Conservation (phyloP, 306 rosid species). For the Prunus mongolica region DNA sequence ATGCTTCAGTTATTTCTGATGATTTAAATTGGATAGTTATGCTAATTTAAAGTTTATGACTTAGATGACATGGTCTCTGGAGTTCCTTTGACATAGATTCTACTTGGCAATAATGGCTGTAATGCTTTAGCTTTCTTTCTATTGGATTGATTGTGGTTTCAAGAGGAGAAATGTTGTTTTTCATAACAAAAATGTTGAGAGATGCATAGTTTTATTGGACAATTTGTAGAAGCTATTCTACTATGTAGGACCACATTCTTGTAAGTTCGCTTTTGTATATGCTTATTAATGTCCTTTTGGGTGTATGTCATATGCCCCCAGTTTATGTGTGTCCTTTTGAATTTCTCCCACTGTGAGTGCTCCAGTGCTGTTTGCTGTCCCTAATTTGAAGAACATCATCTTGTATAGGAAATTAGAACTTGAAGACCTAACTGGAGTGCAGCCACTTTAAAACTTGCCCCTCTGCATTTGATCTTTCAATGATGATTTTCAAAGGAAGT, state of each 20-base stretch:
- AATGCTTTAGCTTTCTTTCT: background rate
- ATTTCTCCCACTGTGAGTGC: background rate
- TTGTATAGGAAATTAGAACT: background rate
- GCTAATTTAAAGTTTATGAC: background rate
- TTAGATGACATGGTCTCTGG: background rate
- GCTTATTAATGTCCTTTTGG: background rate
- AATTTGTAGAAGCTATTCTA: background rate
- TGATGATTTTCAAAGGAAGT: conserved; percentile 1
- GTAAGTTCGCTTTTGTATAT: background rate
- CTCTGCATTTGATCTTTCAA: conserved; percentile 3
- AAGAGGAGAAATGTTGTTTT: background rate
- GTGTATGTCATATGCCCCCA: background rate
- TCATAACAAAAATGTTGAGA: background rate
- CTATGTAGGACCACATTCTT: background rate
- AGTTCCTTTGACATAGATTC: background rate
- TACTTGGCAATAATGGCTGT: background rate
- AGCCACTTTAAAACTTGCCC: background rate
- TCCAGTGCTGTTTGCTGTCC: background rate
- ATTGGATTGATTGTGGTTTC: background rate
- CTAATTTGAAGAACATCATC: conserved; percentile 9
- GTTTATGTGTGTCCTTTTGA: conserved; percentile 12
- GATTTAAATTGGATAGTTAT: background rate
- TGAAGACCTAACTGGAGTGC: background rate
- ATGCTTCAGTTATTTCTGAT: background rate
- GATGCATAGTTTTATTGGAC: background rate